These are phyloP conservation scores for Voacanga thouarsii DNA, from an alignment of 257 asterid species.

Conservation along the genomic window DNA sequence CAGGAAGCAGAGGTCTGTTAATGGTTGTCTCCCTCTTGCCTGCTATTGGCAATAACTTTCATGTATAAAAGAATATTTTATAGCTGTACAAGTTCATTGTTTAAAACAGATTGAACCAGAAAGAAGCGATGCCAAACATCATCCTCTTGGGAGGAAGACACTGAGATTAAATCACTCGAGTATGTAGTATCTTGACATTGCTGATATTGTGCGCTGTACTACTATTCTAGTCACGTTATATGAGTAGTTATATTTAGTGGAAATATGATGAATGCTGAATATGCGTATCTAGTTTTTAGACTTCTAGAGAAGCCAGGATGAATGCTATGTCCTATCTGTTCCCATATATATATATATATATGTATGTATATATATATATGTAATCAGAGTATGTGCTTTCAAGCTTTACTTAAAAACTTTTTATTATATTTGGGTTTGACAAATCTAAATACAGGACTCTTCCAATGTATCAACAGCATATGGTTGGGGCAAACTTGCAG, in stretches of 20 bases:
- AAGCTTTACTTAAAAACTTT: not conserved
- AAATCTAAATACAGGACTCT: slow-evolving; percentile 66
- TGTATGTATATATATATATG: too few relatives aligned
- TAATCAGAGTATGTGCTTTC: not conserved
- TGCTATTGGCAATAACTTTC: slow-evolving; percentile 1
- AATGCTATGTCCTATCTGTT: not conserved
- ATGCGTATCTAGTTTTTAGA: not conserved
- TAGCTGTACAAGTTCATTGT: slow-evolving; percentile 8
- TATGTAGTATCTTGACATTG: slow-evolving; percentile 28
- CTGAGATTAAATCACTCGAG: slow-evolving; percentile 97
- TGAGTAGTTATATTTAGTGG: not conserved
- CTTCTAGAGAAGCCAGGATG: not conserved
- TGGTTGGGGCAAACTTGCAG: slow-evolving; percentile 85
- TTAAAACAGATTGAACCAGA: slow-evolving; percentile 80
- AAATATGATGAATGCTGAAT: not conserved
- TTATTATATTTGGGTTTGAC: slow-evolving; percentile 25
- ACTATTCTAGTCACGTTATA: not conserved
- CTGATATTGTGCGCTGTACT: not conserved
- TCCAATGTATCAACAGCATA: slow-evolving; percentile 88
- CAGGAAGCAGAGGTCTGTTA: slow-evolving; percentile 78
- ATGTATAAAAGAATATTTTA: not conserved
- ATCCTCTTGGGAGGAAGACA: slow-evolving; percentile 92
- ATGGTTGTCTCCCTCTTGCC: slow-evolving; percentile 18
- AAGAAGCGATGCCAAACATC: slow-evolving; percentile 84
- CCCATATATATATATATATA: too few relatives aligned